These are phyloP conservation scores for Nicotiana knightiana DNA, from an alignment of 257 asterid genomes.

Conservation along the genomic window DNA sequence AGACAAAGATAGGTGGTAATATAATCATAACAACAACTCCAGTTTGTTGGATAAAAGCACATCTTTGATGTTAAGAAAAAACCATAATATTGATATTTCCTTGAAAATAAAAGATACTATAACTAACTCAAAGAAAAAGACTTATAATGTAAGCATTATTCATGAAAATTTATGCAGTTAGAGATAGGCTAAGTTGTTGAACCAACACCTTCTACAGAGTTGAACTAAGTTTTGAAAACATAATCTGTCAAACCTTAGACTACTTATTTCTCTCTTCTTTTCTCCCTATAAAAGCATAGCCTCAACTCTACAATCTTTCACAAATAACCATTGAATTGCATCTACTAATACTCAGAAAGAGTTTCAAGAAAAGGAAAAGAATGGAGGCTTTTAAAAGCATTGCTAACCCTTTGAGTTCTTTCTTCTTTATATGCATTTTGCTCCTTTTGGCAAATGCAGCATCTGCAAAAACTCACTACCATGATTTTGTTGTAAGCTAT, in stretches of 20 bases:
- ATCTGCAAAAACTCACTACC: slow-evolving; percentile 49
- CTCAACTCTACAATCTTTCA: slow-evolving; percentile 23
- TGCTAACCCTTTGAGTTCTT: slow-evolving; percentile 9
- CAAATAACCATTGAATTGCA: slow-evolving; percentile 2
- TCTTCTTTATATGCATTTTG: slow-evolving; percentile 27
- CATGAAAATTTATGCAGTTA: slow-evolving; percentile 24
- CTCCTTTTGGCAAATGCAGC: slow-evolving; percentile 33
- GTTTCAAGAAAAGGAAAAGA: neutral
- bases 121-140: neutral
- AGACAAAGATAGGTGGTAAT: neutral
- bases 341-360: neutral
- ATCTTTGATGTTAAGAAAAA: neutral
- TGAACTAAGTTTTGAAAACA: slow-evolving; percentile 40
- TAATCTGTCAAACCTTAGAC: slow-evolving; percentile 42
- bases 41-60: neutral
- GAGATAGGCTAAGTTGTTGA: slow-evolving; percentile 46
- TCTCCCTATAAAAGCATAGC: slow-evolving; percentile 33
- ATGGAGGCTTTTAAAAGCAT: slow-evolving; percentile 22
- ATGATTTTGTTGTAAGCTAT: slow-evolving; percentile 56
- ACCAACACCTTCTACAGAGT: slow-evolving; percentile 30
- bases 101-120: neutral
- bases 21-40: neutral
- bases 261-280: slow-evolving; percentile 15
- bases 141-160: slow-evolving; percentile 33
- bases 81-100: neutral